phyloP scores from a whole-genome alignment of 345 rosid genomes.

The Anacardium occidentale region DNA sequence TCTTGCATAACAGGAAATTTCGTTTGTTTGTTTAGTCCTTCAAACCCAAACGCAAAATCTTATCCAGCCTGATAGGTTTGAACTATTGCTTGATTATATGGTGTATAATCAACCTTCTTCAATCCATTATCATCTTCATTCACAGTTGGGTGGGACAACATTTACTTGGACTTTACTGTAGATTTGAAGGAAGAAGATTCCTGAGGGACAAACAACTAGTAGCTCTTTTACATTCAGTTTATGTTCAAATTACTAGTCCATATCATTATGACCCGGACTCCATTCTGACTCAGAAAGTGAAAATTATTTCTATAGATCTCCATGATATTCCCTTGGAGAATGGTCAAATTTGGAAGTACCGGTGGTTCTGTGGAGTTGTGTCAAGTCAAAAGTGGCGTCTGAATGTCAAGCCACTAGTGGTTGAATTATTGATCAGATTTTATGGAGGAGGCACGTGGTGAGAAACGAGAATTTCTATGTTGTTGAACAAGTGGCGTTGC shows the following conservation, averaged over 20 bases:
- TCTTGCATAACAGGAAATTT: no score
- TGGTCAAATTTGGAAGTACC: not conserved
- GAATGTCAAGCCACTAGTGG: no score
- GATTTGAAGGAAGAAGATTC: not conserved
- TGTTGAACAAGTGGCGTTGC: not conserved
- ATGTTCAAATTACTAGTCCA: not conserved
- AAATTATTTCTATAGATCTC: not conserved
- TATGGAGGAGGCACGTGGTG: no score
- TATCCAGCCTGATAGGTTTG: not conserved
- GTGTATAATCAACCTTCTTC: no score
- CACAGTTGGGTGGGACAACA: not conserved
- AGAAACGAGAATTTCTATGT: not conserved
- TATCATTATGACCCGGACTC: not conserved
- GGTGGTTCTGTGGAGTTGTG: not conserved
- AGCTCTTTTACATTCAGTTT: no score
- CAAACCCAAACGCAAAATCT: not conserved
- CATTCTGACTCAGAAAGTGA: not conserved
- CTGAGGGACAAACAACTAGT: not conserved
- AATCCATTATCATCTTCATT: not conserved
- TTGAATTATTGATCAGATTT: no score
- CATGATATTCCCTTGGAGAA: not conserved
- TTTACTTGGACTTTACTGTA: not conserved
- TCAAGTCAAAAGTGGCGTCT: constrained; percentile 6
- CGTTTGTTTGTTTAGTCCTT: no score
- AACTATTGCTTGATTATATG: not conserved